These are phyloP conservation scores for Petrea volubilis DNA, from an alignment of 257 asterid species.

Conservation along the genomic window DNA sequence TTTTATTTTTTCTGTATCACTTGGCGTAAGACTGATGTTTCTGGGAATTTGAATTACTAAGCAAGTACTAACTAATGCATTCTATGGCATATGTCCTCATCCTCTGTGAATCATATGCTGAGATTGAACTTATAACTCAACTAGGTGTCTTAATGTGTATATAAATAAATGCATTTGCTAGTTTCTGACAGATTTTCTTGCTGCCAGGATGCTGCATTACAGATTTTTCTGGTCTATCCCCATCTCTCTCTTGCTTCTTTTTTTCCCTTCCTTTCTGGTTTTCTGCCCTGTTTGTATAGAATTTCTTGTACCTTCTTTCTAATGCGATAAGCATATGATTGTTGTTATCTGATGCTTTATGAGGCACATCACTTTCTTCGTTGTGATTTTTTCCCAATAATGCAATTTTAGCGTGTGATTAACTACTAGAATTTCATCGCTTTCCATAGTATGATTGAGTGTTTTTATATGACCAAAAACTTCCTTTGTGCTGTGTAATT, in stretches of 20 bases:
- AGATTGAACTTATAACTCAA: neutral
- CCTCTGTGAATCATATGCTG: neutral
- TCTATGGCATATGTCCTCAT: neutral
- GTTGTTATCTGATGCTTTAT: neutral
- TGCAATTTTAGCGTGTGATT: slow-evolving; percentile 4
- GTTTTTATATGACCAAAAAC: slow-evolving; percentile 9
- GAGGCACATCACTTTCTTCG: neutral
- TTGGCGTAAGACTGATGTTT: neutral
- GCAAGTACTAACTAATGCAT: neutral
- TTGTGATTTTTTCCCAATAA: neutral
- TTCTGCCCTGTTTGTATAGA: neutral
- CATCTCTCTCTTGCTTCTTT: too few species aligned
- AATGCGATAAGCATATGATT: neutral
- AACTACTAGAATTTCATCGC: neutral
- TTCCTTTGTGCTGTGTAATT: slow-evolving; percentile 1
- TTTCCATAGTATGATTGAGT: neutral
- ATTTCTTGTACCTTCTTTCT: neutral
- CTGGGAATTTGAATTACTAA: neutral
- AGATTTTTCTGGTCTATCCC: neutral
- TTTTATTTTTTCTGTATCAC: neutral
- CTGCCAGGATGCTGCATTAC: neutral
- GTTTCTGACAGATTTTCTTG: neutral
- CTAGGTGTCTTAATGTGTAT: neutral
- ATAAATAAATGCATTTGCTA: neutral
- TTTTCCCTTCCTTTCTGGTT: neutral